Percentiles rank a stretch among this genome's conserved stretches.
phyloP scores from a whole-genome alignment of 306 rosid genomes.

The Canavalia gladiata region DNA sequence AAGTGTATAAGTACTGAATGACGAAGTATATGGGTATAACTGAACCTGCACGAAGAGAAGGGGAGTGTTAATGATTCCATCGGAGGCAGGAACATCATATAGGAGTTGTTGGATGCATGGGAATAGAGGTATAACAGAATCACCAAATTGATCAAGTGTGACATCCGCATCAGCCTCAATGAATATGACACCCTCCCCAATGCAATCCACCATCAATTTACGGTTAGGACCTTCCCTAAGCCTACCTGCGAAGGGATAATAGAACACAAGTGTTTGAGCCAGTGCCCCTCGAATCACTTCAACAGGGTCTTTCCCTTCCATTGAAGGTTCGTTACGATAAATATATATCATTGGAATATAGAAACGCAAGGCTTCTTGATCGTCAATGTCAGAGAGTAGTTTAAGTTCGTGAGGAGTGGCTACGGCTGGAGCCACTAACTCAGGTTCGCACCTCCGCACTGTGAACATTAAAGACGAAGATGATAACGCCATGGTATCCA shows the following conservation, averaged over 20 bases:
- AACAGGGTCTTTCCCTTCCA: slow-evolving; percentile 34
- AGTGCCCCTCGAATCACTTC: slow-evolving; percentile 34
- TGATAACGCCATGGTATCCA: not conserved
- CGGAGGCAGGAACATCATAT: slow-evolving; percentile 54
- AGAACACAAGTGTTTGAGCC: slow-evolving; percentile 37
- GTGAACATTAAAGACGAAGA: slow-evolving; percentile 10
- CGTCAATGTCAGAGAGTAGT: slow-evolving; percentile 46
- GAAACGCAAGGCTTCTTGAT: slow-evolving; percentile 14
- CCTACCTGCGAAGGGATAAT: slow-evolving; percentile 52
- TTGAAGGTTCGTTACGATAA: slow-evolving; percentile 21
- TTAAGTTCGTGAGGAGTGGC: slow-evolving; percentile 39
- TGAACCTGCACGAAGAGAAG: slow-evolving; percentile 58
- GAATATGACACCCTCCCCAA: slow-evolving; percentile 58
- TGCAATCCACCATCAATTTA: slow-evolving; percentile 59
- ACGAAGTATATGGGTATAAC: not conserved
- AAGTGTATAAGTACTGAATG: too few relatives aligned
- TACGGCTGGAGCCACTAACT: slow-evolving; percentile 36
- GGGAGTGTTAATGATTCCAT: slow-evolving; percentile 44
- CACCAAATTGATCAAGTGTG: slow-evolving; percentile 49
- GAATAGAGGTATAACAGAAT: slow-evolving; percentile 54
- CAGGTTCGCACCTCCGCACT: slow-evolving; percentile 12
- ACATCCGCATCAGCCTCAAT: slow-evolving; percentile 63
- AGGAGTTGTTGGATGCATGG: slow-evolving; percentile 49
- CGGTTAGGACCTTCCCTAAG: slow-evolving; percentile 35
- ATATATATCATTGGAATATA: not conserved